A percentile compares a stretch with the other conserved stretches of the same genome.
Evolutionary conservation across 495 filamentous ascomycete species (phyloP).

Genomic region (Endocarpon pusillum): DNA sequence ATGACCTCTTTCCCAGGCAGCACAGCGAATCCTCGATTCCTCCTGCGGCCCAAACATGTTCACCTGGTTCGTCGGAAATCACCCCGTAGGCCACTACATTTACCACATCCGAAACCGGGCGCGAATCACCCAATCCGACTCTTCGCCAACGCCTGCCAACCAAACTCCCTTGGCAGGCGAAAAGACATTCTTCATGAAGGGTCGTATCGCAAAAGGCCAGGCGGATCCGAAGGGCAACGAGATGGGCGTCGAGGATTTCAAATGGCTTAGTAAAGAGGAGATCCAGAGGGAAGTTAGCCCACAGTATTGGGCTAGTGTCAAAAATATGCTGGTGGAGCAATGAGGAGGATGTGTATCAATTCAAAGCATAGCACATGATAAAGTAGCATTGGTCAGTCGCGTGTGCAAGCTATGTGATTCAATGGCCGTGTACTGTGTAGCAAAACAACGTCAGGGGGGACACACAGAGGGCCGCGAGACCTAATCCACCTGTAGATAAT

Average conservation of each 20-base stretch:
- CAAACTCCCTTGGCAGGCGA: constrained; percentile 33
- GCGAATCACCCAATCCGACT: constrained; percentile 4
- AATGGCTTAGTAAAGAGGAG: constrained; percentile 87
- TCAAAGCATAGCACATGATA: no score
- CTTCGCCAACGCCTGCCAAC: constrained; percentile 20
- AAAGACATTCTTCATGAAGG: constrained; percentile 93
- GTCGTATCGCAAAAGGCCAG: constrained; percentile 90
- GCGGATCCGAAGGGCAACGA: constrained; percentile 58
- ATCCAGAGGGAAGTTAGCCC: constrained; percentile 40
- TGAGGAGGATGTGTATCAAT: no score
- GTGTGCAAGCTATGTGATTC: no score
- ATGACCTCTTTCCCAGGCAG: constrained; percentile 39
- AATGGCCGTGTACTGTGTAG: no score
- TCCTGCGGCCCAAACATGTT: constrained; percentile 91
- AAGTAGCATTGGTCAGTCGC: no score
- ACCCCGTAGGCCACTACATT: constrained; percentile 67
- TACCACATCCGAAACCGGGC: constrained; percentile 21
- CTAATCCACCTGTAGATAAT: no score
- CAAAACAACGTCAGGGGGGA: no score
- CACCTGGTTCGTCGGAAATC: constrained; percentile 90
- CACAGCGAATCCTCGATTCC: constrained; percentile 56
- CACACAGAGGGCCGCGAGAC: no score
- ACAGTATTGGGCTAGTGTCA: constrained; percentile 55
- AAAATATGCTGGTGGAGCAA: constrained; percentile 64
- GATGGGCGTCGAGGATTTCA: constrained; percentile 61